Evolutionary conservation across 805 yeast species (phyloP), one percentile per base, ranked within the genome.

Genomic region (Myxozyma monticola): DNA sequence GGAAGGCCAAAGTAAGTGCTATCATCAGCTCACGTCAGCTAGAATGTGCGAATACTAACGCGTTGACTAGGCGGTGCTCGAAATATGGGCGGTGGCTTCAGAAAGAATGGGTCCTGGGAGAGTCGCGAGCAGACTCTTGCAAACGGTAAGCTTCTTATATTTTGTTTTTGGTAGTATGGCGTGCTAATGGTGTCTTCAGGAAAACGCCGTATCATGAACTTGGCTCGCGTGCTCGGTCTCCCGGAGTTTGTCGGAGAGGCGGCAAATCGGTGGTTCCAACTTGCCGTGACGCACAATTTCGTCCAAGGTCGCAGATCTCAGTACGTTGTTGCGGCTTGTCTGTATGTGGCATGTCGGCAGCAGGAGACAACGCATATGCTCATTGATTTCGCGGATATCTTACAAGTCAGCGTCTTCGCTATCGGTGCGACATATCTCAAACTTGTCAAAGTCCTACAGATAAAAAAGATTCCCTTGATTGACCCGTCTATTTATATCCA

Each of bases 261-360:
- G 10, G 97, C 96, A 0, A 78, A 80, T 60, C 87, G 85, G 51
- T 88, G 96, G 91, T 95, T 88, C 68, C 83, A 83, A 59, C 72
- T 89, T 48, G 98, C 98, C 0, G 73, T 95, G 25, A 78, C 88
- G 1, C 78, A 84, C 57, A 90, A 89, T 65, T 93, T 93, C 66
- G 98, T 93, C 21, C 96, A 91, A 67, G 99, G 99, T n/a, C 77
- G 99, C 61, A 73, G 93, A 55, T 88, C 97, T 1, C 97, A 90
- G 65, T 90, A 91, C 65, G 98, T 93, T 2, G 82, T 90, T 48
- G 95, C 96, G 0, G 89, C 98, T 0, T 93, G 99, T 70, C 75
- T 93, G 29, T 93, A 93, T 65, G 81, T 93, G 41, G 96, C 98
- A 0, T 93, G 99, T 68, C 82, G 99, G 64, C 84, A 83, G 65